These are phyloP conservation scores for Trypanosoma scelopori DNA, from an alignment of 208 protist species.

Conservation along the genomic window DNA sequence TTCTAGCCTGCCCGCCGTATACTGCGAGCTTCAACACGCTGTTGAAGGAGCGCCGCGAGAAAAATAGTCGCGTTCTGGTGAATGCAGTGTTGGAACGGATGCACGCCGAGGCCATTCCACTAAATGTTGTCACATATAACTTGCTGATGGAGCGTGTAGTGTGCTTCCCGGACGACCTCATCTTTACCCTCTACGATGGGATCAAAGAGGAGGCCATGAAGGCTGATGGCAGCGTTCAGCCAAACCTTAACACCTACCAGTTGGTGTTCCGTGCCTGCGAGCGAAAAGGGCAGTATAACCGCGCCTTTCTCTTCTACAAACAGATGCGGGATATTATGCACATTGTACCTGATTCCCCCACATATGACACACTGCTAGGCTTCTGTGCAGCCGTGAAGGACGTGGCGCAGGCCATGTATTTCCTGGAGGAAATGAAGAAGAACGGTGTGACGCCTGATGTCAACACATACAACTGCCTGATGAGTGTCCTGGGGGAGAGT, in stretches of 20 bases:
- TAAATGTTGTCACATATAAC: constrained; percentile 91
- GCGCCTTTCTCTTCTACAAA: constrained; percentile 83
- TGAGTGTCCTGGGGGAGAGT: constrained; percentile 81
- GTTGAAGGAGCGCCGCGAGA: constrained; percentile 41
- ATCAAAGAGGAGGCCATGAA: constrained; percentile 72
- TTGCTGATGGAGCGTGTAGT: constrained; percentile 85
- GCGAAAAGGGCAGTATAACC: constrained; percentile 71
- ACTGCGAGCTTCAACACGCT: constrained; percentile 88
- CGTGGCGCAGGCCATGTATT: constrained; percentile 84
- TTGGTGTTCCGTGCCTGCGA: constrained; percentile 90
- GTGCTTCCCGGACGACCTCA: constrained; percentile 63
- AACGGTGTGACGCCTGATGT: constrained; percentile 59
- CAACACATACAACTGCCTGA: constrained; percentile 92
- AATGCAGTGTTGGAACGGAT: constrained; percentile 76
- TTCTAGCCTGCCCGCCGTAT: constrained; percentile 80
- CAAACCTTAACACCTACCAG: constrained; percentile 79
- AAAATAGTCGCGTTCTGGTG: constrained; percentile 66
- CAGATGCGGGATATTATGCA: constrained; percentile 80
- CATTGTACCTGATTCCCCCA: constrained; percentile 71
- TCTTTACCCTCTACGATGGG: constrained; percentile 87
- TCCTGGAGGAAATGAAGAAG: constrained; percentile 91
- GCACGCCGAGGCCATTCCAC: constrained; percentile 78
- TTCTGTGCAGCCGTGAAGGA: constrained; percentile 86
- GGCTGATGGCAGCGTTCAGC: constrained; percentile 54
- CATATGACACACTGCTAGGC: constrained; percentile 89